Conservation (phyloP, 148 eudicot genomes). For the Polygonum maritimum region DNA sequence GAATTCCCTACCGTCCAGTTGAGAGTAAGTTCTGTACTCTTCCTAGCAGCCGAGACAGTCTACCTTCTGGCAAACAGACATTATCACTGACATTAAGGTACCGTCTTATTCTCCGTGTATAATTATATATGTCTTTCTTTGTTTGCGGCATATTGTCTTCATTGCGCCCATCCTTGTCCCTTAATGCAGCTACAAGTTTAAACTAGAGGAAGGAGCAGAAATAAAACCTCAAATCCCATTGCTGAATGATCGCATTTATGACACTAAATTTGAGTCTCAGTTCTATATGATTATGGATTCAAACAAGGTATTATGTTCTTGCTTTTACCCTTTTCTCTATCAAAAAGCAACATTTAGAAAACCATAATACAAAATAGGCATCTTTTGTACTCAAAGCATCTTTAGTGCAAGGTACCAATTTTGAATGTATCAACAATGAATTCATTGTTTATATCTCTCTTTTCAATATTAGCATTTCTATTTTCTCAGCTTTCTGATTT, state of each 20-base stretch:
- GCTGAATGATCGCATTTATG: slow-evolving; percentile 88
- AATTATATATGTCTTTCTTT: neutral
- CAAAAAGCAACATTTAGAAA: neutral
- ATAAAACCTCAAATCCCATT: slow-evolving; percentile 80
- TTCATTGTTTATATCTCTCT: neutral
- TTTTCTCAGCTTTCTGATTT: slow-evolving; percentile 7
- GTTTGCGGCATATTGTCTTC: neutral
- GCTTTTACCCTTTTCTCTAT: neutral
- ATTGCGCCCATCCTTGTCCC: slow-evolving; percentile 12
- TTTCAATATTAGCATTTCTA: neutral
- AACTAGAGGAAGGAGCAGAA: slow-evolving; percentile 90
- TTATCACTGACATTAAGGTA: slow-evolving; percentile 77
- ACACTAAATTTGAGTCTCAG: slow-evolving; percentile 94
- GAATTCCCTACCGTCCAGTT: slow-evolving; percentile 71
- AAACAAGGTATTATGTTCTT: slow-evolving; percentile 56
- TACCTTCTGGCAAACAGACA: slow-evolving; percentile 95
- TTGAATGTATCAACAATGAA: neutral
- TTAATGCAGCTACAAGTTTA: slow-evolving; percentile 78
- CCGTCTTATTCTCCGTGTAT: slow-evolving; percentile 19
- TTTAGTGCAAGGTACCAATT: neutral
- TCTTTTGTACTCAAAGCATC: neutral
- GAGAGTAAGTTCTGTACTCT: slow-evolving; percentile 73
- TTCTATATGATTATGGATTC: slow-evolving; percentile 94
- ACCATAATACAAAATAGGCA: neutral
- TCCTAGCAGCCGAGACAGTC: slow-evolving; percentile 62